Evolutionary conservation across 2,329 filamentous ascomycete genomes (phyloP).

Genomic region (Aspergillus amoenus): DNA sequence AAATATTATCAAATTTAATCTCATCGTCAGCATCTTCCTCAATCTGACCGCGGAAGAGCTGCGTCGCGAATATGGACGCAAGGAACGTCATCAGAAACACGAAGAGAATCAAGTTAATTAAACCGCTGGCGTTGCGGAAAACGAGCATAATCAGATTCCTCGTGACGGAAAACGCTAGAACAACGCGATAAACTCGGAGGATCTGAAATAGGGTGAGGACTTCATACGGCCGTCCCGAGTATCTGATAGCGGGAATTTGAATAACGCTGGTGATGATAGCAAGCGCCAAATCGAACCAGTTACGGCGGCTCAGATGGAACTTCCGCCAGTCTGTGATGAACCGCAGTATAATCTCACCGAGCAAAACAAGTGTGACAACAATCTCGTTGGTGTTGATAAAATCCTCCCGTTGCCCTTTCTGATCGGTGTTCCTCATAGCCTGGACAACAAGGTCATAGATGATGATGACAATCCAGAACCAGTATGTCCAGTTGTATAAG

Average conservation of each 20-base stretch:
- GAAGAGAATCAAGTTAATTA: slow-evolving; percentile 91
- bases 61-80: slow-evolving; percentile 86
- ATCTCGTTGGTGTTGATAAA: slow-evolving; percentile 75
- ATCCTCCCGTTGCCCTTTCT: slow-evolving; percentile 59
- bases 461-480: slow-evolving; percentile 80
- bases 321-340: slow-evolving; percentile 75
- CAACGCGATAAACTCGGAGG: slow-evolving; percentile 84
- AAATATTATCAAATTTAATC: slow-evolving; percentile 85
- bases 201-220: slow-evolving; percentile 96
- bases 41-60: slow-evolving; percentile 87
- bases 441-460: slow-evolving; percentile 76
- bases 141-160: slow-evolving; percentile 82
- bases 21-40: slow-evolving; percentile 64
- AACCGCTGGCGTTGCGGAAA: slow-evolving; percentile 85
- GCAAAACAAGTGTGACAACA: slow-evolving; percentile 72
- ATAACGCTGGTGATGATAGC: slow-evolving; percentile 82
- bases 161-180: slow-evolving; percentile 84
- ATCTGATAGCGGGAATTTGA: slow-evolving; percentile 75
- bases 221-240: slow-evolving; percentile 70
- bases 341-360: slow-evolving; percentile 79
- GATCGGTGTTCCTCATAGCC: slow-evolving; percentile 71
- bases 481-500: slow-evolving; percentile 70
- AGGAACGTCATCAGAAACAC: slow-evolving; percentile 95
- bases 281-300: slow-evolving; percentile 76
- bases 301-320: slow-evolving; percentile 72